Percentiles rank a stretch among this genome's conserved stretches.
Conservation (phyloP, 1,284 basidiomycete genomes). For the Athelia sp. region DNA sequence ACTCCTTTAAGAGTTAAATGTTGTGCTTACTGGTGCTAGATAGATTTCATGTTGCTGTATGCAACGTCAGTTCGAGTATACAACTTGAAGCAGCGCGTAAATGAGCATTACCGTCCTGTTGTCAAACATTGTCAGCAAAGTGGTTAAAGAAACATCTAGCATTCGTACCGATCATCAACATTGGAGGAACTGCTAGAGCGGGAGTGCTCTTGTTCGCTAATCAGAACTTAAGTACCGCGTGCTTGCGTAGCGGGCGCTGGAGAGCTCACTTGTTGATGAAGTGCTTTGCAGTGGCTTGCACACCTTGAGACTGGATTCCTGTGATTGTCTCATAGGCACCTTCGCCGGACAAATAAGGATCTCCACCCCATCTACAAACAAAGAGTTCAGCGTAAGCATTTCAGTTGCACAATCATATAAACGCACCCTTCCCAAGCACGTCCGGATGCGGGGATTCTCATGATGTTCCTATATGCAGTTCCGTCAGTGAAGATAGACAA, state of each 20-base stretch:
- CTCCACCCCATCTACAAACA: slow-evolving; percentile 45
- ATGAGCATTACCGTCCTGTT: slow-evolving; percentile 25
- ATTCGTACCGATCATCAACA: slow-evolving; percentile 60
- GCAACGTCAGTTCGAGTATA: slow-evolving; percentile 1
- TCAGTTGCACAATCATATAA: neutral
- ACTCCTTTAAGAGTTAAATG: slow-evolving; percentile 2
- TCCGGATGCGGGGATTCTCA: slow-evolving; percentile 60
- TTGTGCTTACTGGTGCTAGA: slow-evolving; percentile 37
- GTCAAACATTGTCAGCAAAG: slow-evolving; percentile 1
- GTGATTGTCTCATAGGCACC: slow-evolving; percentile 51
- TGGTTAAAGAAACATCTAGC: slow-evolving; percentile 1
- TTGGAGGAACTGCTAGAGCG: slow-evolving; percentile 48
- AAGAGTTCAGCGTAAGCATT: neutral
- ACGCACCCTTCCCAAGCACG: slow-evolving; percentile 67
- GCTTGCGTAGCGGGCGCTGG: too few species aligned
- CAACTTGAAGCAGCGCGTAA: neutral
- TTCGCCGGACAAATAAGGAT: slow-evolving; percentile 62
- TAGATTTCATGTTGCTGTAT: slow-evolving; percentile 53
- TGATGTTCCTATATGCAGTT: slow-evolving; percentile 39
- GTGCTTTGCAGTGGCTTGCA: slow-evolving; percentile 61
- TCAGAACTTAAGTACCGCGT: too few species aligned
- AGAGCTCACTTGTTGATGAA: slow-evolving; percentile 44
- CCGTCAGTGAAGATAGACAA: slow-evolving; percentile 3
- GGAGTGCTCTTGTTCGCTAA: slow-evolving; percentile 57
- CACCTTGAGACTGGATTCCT: slow-evolving; percentile 60